Percentiles rank a stretch among this genome's conserved stretches.
Conservation (phyloP, 345 rosid species). For the Durio zibethinus region DNA sequence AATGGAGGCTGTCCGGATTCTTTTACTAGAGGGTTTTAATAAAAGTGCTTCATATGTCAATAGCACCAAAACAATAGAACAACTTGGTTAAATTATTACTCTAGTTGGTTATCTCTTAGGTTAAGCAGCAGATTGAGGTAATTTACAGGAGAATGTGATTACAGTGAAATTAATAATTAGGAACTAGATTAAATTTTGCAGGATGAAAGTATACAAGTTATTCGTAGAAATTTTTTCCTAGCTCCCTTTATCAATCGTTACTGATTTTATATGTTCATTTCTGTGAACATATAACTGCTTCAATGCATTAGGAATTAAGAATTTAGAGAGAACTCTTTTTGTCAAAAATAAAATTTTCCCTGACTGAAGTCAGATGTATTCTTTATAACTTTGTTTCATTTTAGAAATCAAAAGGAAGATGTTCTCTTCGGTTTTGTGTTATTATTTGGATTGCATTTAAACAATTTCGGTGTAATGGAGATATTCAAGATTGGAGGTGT, state of each 20-base stretch:
- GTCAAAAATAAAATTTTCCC: neutral
- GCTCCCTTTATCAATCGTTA: no score
- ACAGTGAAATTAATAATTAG: no score
- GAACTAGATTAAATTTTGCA: no score
- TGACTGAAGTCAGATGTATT: neutral
- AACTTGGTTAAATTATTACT: constrained; percentile 32
- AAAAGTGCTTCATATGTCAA: constrained; percentile 89
- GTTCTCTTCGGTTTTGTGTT: neutral
- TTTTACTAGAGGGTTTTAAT: constrained; percentile 64
- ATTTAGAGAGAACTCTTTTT: neutral
- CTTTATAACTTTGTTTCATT: neutral
- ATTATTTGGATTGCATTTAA: neutral
- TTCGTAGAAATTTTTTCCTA: neutral
- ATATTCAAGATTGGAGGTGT: neutral
- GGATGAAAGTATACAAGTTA: no score
- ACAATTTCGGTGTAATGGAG: neutral
- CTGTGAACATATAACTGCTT: no score
- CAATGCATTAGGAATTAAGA: neutral
- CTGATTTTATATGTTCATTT: no score
- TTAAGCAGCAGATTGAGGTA: no score
- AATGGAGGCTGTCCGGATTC: constrained; percentile 62
- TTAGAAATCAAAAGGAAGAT: neutral
- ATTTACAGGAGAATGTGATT: no score
- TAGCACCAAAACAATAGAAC: constrained; percentile 58
- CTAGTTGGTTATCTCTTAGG: neutral